These are phyloP conservation scores for Rhodotorula graminis DNA, from an alignment of 768 basidiomycete species.

Conservation along the genomic window DNA sequence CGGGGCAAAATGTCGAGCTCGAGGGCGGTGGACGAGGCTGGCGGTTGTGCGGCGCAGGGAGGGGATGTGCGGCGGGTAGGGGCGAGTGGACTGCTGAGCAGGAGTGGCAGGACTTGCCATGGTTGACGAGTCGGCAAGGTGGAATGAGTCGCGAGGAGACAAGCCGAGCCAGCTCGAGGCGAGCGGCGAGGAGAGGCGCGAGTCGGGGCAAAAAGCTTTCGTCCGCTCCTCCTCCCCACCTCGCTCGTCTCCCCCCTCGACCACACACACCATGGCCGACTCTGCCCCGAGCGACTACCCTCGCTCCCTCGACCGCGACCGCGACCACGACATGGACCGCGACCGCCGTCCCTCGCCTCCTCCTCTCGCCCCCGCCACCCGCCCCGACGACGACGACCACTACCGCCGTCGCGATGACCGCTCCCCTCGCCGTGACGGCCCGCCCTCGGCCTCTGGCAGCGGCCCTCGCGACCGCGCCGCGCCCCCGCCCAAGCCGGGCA, in stretches of 20 bases:
- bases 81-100: not conserved
- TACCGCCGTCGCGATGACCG: not conserved
- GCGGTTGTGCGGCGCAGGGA: not conserved
- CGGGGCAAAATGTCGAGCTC: not conserved
- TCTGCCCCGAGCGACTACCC: constrained; percentile 37
- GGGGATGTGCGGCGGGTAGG: not conserved
- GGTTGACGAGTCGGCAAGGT: constrained; percentile 4
- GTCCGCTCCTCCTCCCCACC: too few species aligned
- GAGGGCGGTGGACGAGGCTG: not conserved
- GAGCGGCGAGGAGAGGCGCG: not conserved
- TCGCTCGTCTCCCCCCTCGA: too few species aligned
- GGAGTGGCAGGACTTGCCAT: not conserved
- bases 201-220: too few species aligned
- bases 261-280: too few species aligned
- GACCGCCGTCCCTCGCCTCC: too few species aligned
- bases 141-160: not conserved
- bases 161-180: not conserved
- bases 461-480: constrained; percentile 42
- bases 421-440: not conserved
- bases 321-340: too few species aligned
- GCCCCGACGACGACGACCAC: not conserved
- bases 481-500: constrained; percentile 45
- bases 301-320: constrained; percentile 48
- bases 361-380: not conserved
- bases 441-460: constrained; percentile 51